phyloP scores from a whole-genome alignment of 805 yeast genomes.

The Myxozyma vanderwaltii region DNA sequence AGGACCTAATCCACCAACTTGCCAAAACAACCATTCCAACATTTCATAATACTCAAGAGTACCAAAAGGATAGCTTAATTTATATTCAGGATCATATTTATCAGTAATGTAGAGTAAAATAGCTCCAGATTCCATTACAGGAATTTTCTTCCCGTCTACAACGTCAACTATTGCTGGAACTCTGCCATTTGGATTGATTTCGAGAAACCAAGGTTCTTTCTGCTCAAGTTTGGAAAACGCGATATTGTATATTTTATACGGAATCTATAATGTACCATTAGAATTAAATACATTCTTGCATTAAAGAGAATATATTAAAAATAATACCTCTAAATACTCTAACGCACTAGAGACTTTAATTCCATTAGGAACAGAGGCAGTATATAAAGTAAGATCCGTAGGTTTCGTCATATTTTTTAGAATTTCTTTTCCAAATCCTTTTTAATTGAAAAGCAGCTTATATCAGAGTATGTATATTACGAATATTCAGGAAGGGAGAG shows the following conservation, averaged over 20 bases:
- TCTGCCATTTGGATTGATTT: slow-evolving; percentile 63
- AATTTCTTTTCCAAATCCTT: not conserved
- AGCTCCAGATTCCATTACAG: slow-evolving; percentile 63
- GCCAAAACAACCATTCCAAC: slow-evolving; percentile 29
- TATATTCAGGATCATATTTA: slow-evolving; percentile 58
- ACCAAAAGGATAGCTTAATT: slow-evolving; percentile 44
- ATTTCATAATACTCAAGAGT: slow-evolving; percentile 50
- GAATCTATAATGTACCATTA: too few relatives aligned
- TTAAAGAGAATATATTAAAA: too few relatives aligned
- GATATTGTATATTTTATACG: slow-evolving; percentile 45
- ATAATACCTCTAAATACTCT: slow-evolving; percentile 37
- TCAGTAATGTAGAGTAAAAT: slow-evolving; percentile 62
- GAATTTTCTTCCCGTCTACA: slow-evolving; percentile 47
- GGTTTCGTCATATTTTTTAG: slow-evolving; percentile 2
- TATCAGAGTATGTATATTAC: too few relatives aligned
- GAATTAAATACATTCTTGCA: too few relatives aligned
- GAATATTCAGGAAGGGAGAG: too few relatives aligned
- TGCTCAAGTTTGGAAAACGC: slow-evolving; percentile 51
- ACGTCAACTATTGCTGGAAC: slow-evolving; percentile 57
- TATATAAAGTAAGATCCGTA: slow-evolving; percentile 33
- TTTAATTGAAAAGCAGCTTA: too few relatives aligned
- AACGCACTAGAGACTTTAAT: slow-evolving; percentile 45
- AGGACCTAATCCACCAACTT: slow-evolving; percentile 32
- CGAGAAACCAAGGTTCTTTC: slow-evolving; percentile 59
- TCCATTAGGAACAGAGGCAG: slow-evolving; percentile 50